Evolutionary conservation across 345 rosid species (phyloP), one percentile per base, ranked within the genome.

Genomic region (Sonneratia alba): DNA sequence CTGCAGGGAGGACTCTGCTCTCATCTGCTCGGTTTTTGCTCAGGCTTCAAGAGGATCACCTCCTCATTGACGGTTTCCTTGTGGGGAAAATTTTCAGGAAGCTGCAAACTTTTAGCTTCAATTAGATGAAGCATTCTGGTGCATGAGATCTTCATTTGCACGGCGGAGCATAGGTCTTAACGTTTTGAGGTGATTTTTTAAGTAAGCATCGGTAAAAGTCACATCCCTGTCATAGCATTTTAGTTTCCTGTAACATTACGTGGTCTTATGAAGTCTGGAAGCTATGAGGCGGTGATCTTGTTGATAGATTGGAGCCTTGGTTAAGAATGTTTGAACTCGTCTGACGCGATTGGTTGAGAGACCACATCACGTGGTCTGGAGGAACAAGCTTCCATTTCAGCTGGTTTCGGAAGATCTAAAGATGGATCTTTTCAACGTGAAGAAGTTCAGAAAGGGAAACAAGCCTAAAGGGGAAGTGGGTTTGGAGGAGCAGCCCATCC

Each of bases 381-480:
- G 43, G 43, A 40, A 40, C 5, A 8, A 40, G 43, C 43, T 8
- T 40, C 43, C 43, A 40, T 40, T 40, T 40, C 7, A 40, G 43
- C 43, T 8, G 43, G 14, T 24, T 27, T 22, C 24, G 14, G 40
- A 15, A 63, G 48, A 32, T 18, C 51, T 51, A 3, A 42, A 76
- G 78, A 95, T 92, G 99, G 90, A 89, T 78, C 86, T 95, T 76
- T 82, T 92, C 73, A 90, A 84, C 81, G 87, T 87, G 12, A 81
- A 76, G 59, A 95, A 81, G 84, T 85, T 92, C 43, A 87, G 86
- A 70, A 92, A 88, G 82, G 76, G 87, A 38, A 75, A 57, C 38
- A 87, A 87, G 75, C 77, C 84, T 72, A 78, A 66, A 55, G 66
- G 75, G 48, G 91, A 84, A 55, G 80, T 85, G 67, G 9, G 51